Percentiles rank a stretch among this genome's conserved stretches.
phyloP scores from a whole-genome alignment of 805 yeast species.

The Cyberlindnera petersonii region DNA sequence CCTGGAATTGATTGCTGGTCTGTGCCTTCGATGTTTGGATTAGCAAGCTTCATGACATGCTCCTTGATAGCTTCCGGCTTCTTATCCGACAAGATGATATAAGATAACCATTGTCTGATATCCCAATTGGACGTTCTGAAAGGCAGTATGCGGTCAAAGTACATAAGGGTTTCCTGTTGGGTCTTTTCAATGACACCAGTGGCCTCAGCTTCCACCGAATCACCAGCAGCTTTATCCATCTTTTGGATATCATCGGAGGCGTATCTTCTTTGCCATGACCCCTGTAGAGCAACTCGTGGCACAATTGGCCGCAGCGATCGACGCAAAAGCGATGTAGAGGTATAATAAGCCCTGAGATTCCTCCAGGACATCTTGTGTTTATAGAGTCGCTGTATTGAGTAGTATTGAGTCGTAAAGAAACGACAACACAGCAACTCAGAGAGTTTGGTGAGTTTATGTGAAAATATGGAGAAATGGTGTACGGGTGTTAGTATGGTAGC shows the following conservation, averaged over 20 bases:
- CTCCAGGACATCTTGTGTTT: no score
- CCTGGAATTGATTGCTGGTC: conserved; percentile 35
- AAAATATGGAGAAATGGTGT: no score
- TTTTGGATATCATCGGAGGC: conserved; percentile 39
- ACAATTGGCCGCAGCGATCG: not conserved
- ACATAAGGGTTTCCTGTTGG: conserved; percentile 47
- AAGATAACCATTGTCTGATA: conserved; percentile 40
- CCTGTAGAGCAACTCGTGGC: not conserved
- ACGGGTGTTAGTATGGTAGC: no score
- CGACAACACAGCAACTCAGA: no score
- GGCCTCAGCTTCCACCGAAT: conserved; percentile 47
- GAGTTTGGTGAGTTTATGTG: no score
- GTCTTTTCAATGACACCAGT: conserved; percentile 55
- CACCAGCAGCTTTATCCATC: conserved; percentile 49
- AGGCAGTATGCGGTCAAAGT: conserved; percentile 54
- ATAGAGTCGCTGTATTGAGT: no score
- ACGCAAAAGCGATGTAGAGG: not conserved
- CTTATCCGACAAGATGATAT: conserved; percentile 33
- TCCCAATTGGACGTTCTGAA: conserved; percentile 43
- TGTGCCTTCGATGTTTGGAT: conserved; percentile 27
- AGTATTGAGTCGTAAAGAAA: no score
- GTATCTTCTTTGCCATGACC: conserved; percentile 21
- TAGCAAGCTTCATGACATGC: conserved; percentile 37
- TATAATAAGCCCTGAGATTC: no score
- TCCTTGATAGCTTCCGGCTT: conserved; percentile 38